Evolutionary conservation across 345 rosid genomes (phyloP), one percentile per base, ranked within the genome.

Genomic region (Schrenkiella parvula): DNA sequence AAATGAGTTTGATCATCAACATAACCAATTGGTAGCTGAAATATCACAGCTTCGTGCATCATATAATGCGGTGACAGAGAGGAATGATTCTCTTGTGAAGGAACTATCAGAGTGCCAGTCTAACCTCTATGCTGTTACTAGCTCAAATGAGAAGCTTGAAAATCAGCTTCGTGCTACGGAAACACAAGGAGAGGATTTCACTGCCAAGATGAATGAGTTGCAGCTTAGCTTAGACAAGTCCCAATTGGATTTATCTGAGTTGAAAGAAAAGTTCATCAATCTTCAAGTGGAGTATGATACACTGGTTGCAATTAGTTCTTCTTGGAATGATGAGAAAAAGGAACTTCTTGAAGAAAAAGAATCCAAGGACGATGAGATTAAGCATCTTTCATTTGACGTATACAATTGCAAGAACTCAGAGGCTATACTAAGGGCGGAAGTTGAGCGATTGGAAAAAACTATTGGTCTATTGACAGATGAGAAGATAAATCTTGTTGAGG

Each of bases 201-300:
- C 80, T 74, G 63, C 81, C 41, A 83, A 84, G 71, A 83, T 70
- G 68, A 41, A 70, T 44, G 86, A 84, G 65, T 73, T 88, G 82
- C 93, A 90, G 85, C 74, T 34, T 73, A 83, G 50, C 38, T 72
- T 87, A 66, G 89, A 84, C 80, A 82, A 64, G 66, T 85, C 90
- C 38, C 76, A 76, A 43, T 77, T 77, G 66, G 91, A 87, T 80
- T 75, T 84, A 54, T 84, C 85, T 23, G 84, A 83, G 65, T 70
- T 63, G 64, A 83, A 86, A 66, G 80, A 73, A 64, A 62, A 73
- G 56, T 66, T 86, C 41, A 82, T 77, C 17, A 53, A 81, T 35
- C 72, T 90, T 61, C 86, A 78, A 76, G 74, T 72, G 72, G 93
- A 87, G 84, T 89, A 86, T 79, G 86, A 84, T 68, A 83, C 79